A percentile compares a stretch with the other conserved stretches of the same genome.
These are phyloP conservation scores for Phytophthora pinifolia DNA, from an alignment of 352 stramenopile species.

Conservation along the genomic window DNA sequence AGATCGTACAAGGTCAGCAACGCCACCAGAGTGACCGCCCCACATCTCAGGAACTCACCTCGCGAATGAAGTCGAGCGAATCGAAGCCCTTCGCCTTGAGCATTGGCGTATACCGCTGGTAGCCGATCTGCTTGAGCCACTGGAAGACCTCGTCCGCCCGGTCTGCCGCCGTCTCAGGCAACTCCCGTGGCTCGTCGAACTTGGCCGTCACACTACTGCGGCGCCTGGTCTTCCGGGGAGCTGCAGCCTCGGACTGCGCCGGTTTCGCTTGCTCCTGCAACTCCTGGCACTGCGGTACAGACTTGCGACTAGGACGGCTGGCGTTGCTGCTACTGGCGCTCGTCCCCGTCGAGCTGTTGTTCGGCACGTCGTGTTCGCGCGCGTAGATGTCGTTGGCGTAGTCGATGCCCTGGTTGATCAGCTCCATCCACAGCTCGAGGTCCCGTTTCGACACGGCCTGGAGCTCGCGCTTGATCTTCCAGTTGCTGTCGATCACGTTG, in stretches of 20 bases:
- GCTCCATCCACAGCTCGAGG: slow-evolving; percentile 67
- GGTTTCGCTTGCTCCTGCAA: no score
- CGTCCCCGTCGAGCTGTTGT: slow-evolving; percentile 38
- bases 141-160: slow-evolving; percentile 66
- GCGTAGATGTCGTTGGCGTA: slow-evolving; percentile 61
- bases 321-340: slow-evolving; percentile 33
- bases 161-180: slow-evolving; percentile 47
- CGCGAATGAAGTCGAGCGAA: slow-evolving; percentile 82
- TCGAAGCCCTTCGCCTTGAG: slow-evolving; percentile 81
- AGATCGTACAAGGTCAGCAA: slow-evolving; percentile 10
- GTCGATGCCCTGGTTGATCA: slow-evolving; percentile 78
- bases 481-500: slow-evolving; percentile 72
- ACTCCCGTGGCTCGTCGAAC: slow-evolving; percentile 30
- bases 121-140: slow-evolving; percentile 67
- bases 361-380: slow-evolving; percentile 33
- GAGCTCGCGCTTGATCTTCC: slow-evolving; percentile 85
- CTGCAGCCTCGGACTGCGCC: slow-evolving; percentile 21
- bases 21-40: not conserved
- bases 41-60: slow-evolving; percentile 45
- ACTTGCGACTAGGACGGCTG: slow-evolving; percentile 28
- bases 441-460: slow-evolving; percentile 60
- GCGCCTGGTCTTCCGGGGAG: slow-evolving; percentile 26
- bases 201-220: slow-evolving; percentile 27
- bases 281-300: slow-evolving; percentile 11
- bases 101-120: slow-evolving; percentile 58